Evolutionary conservation across 2,329 filamentous ascomycete genomes (phyloP), one percentile per base, ranked within the genome.

Genomic region (Pseudogymnoascus destructans): DNA sequence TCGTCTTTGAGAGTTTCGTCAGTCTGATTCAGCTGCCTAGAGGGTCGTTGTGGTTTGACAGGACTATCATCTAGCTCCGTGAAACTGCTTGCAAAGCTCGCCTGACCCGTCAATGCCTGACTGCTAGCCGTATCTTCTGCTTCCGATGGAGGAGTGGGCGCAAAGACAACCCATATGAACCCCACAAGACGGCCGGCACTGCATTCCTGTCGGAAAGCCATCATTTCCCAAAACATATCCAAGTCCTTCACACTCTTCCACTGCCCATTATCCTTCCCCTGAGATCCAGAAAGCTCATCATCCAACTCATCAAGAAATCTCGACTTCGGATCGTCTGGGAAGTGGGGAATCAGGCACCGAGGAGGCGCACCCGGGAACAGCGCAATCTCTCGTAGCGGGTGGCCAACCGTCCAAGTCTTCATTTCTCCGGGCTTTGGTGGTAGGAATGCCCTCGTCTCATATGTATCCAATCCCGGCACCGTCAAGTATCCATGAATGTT

Each of bases 171-270:
- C 92, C 95, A 98, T 23, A 97, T 78, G 64, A 98, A 98, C 0
- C 95, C 95, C 0, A 95, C 95, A 67, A 95, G 78, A 15, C 91
- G 79, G 0, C 93, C 95, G 32, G 90, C 89, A 0, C 91, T 95
- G 68, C 93, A 98, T 68, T 98, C 93, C 69, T 97, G 93, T 59
- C 93, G 79, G 68, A 88, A 97, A 0, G 91, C 86, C 92, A 98
- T 97, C 79, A 95, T 87, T 62, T 98, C 93, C 93, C 93, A 98
- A 67, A 98, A 98, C 64, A 91, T 84, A n/a, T 91, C 87, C 38
- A 98, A 74, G 0, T 83, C 87, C 68, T 79, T 85, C 21, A 96
- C 84, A 60, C 86, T 90, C 68, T 84, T 87, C 93, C 93, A 98
- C 59, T 81, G 77, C 0, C 87, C 87, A 2, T 74, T 73, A 23